These are phyloP conservation scores for Fraxinus floribunda DNA, from an alignment of 305 asterid genomes.

Conservation along the genomic window DNA sequence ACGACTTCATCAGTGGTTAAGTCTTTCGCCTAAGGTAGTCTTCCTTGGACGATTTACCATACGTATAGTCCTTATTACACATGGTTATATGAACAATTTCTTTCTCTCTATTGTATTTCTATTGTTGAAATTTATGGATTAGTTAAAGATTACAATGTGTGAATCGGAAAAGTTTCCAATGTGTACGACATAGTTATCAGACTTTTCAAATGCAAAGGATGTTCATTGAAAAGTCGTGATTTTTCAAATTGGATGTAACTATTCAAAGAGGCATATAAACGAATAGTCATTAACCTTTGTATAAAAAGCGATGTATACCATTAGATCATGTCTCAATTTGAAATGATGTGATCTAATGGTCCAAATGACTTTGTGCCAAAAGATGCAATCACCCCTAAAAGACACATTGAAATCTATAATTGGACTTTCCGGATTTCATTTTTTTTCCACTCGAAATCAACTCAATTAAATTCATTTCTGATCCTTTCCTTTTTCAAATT, in stretches of 20 bases:
- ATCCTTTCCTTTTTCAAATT: neutral
- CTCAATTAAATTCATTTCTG: neutral
- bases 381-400: neutral
- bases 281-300: neutral
- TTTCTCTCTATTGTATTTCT: neutral
- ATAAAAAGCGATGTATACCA: neutral
- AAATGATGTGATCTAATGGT: neutral
- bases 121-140: neutral
- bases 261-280: neutral
- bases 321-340: neutral
- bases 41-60: neutral
- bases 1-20: constrained; percentile 82
- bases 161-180: neutral
- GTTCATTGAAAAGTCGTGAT: neutral
- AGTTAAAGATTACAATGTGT: neutral
- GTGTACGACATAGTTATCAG: neutral
- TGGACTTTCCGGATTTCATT: neutral
- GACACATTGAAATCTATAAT: neutral
- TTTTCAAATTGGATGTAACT: neutral
- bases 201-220: neutral
- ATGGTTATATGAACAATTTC: neutral
- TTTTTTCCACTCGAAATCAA: neutral
- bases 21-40: constrained; percentile 54
- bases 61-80: neutral
- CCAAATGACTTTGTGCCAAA: neutral